Evolutionary conservation across 768 basidiomycete genomes (phyloP).

Genomic region (Hydnum rufescens): DNA sequence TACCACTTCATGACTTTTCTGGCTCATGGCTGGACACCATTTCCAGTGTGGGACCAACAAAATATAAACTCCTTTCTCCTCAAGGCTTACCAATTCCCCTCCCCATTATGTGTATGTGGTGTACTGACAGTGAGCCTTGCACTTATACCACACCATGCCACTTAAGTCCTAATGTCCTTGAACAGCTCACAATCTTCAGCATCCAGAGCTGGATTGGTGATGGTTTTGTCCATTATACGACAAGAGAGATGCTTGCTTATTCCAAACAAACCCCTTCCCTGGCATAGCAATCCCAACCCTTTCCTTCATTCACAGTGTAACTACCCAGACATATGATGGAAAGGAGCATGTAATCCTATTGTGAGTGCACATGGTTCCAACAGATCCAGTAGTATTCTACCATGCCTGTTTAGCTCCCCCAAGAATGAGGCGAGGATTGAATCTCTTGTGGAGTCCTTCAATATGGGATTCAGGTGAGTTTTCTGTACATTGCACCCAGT

Average conservation of each 20-base stretch:
- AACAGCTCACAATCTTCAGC: neutral
- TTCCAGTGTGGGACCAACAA: no score
- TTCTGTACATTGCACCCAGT: neutral
- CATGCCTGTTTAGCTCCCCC: neutral
- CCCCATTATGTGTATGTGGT: slow-evolving; percentile 1
- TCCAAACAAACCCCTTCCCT: neutral
- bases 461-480: neutral
- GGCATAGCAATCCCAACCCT: neutral
- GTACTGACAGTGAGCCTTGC: neutral
- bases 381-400: neutral
- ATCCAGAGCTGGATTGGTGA: neutral
- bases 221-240: neutral
- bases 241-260: neutral
- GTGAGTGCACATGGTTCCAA: neutral
- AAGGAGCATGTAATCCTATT: neutral
- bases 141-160: neutral
- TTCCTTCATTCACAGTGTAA: slow-evolving; percentile 1
- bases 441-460: neutral
- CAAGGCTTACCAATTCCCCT: no score
- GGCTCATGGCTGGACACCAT: no score
- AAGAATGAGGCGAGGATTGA: neutral
- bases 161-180: neutral
- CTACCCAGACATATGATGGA: neutral
- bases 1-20: no score
- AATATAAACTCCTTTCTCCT: no score